Evolutionary conservation across 495 filamentous ascomycete species (phyloP).

Genomic region (Hapsidospora chrysogenum): DNA sequence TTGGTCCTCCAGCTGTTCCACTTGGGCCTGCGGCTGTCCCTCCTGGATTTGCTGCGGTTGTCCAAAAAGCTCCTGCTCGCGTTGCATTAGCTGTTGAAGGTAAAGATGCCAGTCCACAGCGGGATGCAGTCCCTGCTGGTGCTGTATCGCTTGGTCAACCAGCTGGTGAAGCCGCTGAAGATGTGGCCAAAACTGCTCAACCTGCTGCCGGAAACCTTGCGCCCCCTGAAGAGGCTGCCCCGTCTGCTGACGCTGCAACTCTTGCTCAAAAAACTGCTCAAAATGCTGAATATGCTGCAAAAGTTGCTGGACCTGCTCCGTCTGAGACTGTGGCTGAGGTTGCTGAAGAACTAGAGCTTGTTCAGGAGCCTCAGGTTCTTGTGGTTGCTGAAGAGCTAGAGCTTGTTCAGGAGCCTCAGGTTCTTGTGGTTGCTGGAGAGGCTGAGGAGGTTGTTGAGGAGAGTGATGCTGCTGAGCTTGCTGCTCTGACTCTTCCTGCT

Average conservation of each 20-base stretch:
- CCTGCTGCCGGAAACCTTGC: too few species aligned
- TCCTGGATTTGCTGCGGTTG: neutral
- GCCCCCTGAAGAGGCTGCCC: neutral
- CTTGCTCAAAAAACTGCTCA: neutral
- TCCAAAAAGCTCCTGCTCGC: too few species aligned
- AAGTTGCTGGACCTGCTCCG: neutral
- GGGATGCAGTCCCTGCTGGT: too few species aligned
- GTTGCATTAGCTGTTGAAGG: too few species aligned
- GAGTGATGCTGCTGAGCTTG: neutral
- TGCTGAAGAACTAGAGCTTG: neutral
- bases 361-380: neutral
- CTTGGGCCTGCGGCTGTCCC: neutral
- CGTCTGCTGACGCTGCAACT: neutral
- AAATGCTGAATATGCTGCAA: neutral
- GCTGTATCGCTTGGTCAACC: too few species aligned
- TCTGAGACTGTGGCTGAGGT: neutral
- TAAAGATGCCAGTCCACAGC: too few species aligned
- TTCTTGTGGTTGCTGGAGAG: neutral
- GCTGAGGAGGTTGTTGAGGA: neutral
- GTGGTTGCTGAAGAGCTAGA: neutral
- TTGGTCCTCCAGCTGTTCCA: neutral
- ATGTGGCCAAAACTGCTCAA: too few species aligned
- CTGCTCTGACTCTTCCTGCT: neutral
- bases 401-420: neutral
- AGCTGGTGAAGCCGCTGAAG: too few species aligned